Evolutionary conservation across 306 rosid genomes (phyloP).

Genomic region (Casuarina glauca): DNA sequence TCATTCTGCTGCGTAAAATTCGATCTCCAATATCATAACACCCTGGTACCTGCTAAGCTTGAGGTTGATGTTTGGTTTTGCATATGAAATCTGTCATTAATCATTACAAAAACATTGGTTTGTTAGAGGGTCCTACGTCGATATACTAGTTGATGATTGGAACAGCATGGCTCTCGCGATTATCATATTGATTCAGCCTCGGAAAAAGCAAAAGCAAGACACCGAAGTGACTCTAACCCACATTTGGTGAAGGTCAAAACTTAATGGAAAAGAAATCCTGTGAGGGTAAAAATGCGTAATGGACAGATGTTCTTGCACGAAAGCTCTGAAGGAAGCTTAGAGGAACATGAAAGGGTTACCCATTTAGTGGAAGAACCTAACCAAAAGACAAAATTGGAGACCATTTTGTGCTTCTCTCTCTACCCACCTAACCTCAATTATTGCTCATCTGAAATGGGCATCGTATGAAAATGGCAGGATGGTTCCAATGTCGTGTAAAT

Average conservation of each 20-base stretch:
- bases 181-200: not conserved
- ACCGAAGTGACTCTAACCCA: not conserved
- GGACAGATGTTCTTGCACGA: not conserved
- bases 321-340: not conserved
- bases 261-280: not conserved
- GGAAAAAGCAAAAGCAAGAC: constrained; percentile 1
- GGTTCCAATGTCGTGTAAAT: not conserved
- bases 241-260: not conserved
- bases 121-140: constrained; percentile 12
- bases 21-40: not conserved
- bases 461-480: not conserved
- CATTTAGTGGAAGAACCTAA: not conserved
- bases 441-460: not conserved
- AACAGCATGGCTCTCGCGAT: constrained; percentile 7
- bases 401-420: no score
- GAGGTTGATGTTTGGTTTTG: constrained; percentile 6
- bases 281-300: not conserved
- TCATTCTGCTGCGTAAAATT: not conserved
- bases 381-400: not conserved
- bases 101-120: not conserved
- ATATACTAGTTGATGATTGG: not conserved
- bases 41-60: constrained; percentile 8
- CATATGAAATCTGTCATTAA: not conserved
- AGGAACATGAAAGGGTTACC: no score
- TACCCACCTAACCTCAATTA: not conserved